Evolutionary conservation across 2,329 filamentous ascomycete genomes (phyloP).

Genomic region (Arthrinium phaeospermum): DNA sequence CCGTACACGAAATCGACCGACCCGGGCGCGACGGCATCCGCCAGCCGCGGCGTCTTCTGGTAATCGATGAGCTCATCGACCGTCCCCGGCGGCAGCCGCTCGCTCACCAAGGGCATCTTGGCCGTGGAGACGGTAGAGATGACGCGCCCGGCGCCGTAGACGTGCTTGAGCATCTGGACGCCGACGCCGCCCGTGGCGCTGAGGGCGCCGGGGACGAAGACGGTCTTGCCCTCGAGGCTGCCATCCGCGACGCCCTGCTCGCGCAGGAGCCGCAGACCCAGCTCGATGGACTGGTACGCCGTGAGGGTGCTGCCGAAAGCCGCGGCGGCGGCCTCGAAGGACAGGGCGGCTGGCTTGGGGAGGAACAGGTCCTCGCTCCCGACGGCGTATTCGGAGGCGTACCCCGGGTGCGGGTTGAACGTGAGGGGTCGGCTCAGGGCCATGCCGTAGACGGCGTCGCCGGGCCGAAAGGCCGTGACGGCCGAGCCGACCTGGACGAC

Average conservation of each 20-base stretch:
- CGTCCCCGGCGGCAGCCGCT: constrained; percentile 45
- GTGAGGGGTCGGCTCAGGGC: constrained; percentile 46
- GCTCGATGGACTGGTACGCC: constrained; percentile 49
- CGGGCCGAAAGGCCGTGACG: constrained; percentile 37
- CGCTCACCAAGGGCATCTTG: constrained; percentile 53
- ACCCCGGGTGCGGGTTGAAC: constrained; percentile 35
- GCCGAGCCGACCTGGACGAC: constrained; percentile 37
- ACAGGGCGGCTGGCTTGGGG: constrained; percentile 35
- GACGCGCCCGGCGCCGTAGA: constrained; percentile 52
- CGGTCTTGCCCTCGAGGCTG: constrained; percentile 53
- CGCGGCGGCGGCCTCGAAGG: constrained; percentile 44
- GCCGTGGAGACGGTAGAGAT: constrained; percentile 59
- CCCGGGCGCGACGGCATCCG: constrained; percentile 43
- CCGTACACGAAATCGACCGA: constrained; percentile 58
- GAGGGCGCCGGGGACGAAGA: constrained; percentile 57
- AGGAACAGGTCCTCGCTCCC: constrained; percentile 42
- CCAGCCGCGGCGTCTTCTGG: constrained; percentile 44
- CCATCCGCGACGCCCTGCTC: constrained; percentile 33
- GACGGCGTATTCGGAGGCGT: constrained; percentile 49
- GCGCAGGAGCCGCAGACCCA: constrained; percentile 44
- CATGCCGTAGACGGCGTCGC: constrained; percentile 47
- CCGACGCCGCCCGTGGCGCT: constrained; percentile 53
- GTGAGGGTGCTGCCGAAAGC: constrained; percentile 47
- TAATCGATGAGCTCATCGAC: constrained; percentile 61
- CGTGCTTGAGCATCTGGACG: constrained; percentile 56